Percentiles rank a stretch among this genome's conserved stretches.
phyloP scores from a whole-genome alignment of 1,284 basidiomycete species.

The Cryptococcus sp. region DNA sequence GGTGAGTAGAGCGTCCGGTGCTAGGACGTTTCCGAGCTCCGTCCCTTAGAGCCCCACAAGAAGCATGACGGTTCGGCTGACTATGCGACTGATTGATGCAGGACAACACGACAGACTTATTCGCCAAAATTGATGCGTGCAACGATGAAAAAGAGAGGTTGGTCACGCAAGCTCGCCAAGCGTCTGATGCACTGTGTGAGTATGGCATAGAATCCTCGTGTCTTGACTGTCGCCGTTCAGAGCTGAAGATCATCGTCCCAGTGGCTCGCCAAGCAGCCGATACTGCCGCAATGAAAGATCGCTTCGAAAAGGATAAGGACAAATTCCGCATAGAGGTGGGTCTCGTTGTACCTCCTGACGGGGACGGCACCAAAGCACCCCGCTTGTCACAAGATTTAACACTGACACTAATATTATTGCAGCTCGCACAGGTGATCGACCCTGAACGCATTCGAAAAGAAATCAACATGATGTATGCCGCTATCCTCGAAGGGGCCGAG shows the following conservation, averaged over 20 bases:
- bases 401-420: neutral
- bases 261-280: constrained; percentile 3
- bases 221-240: no score
- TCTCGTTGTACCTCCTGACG: neutral
- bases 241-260: neutral
- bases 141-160: no score
- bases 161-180: no score
- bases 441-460: constrained; percentile 7
- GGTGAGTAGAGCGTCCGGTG: neutral
- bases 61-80: no score
- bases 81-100: no score
- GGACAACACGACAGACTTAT: no score
- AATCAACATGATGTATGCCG: constrained; percentile 7
- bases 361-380: neutral
- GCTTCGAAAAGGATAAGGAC: neutral
- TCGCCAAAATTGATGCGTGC: no score
- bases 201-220: no score
- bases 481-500: neutral
- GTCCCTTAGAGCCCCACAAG: no score
- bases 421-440: constrained; percentile 8
- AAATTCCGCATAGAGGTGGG: constrained; percentile 5
- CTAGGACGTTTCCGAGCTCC: no score
- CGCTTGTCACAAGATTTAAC: neutral
- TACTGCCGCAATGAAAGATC: neutral
- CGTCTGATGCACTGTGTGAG: no score